Percentiles rank a stretch among this genome's conserved stretches.
phyloP scores from a whole-genome alignment of 768 basidiomycete species.

The Calocera viscosa region DNA sequence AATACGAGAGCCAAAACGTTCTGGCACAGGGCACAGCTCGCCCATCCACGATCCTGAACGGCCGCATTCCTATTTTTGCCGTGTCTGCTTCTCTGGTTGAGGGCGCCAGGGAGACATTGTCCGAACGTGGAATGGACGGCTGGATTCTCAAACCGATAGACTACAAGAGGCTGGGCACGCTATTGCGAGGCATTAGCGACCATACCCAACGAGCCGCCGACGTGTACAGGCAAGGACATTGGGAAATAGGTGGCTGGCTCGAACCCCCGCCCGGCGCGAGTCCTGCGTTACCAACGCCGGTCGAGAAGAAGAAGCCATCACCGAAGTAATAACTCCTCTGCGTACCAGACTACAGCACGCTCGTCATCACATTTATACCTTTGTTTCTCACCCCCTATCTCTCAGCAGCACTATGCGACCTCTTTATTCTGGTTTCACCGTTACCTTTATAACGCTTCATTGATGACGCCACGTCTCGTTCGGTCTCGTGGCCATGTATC shows the following conservation, averaged over 20 bases:
- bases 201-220: slow-evolving; percentile 38
- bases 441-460: background rate
- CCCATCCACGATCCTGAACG: slow-evolving; percentile 41
- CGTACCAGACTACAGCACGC: background rate
- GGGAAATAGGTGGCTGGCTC: slow-evolving; percentile 31
- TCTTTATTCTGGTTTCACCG: background rate
- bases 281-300: background rate
- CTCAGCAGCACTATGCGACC: background rate
- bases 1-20: slow-evolving; percentile 35
- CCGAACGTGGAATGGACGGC: slow-evolving; percentile 52
- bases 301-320: background rate
- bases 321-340: background rate
- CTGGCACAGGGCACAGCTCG: slow-evolving; percentile 19
- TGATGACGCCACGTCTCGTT: background rate
- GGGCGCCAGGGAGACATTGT: slow-evolving; percentile 42
- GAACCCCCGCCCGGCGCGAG: background rate
- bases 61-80: slow-evolving; percentile 66
- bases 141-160: slow-evolving; percentile 79
- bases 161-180: slow-evolving; percentile 48
- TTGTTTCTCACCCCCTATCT: background rate
- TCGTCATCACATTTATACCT: background rate
- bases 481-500: background rate
- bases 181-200: slow-evolving; percentile 52
- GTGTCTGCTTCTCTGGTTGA: slow-evolving; percentile 64
- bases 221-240: slow-evolving; percentile 30